phyloP scores from a whole-genome alignment of 2,329 filamentous ascomycete species.

The Clonostachys byssicola region DNA sequence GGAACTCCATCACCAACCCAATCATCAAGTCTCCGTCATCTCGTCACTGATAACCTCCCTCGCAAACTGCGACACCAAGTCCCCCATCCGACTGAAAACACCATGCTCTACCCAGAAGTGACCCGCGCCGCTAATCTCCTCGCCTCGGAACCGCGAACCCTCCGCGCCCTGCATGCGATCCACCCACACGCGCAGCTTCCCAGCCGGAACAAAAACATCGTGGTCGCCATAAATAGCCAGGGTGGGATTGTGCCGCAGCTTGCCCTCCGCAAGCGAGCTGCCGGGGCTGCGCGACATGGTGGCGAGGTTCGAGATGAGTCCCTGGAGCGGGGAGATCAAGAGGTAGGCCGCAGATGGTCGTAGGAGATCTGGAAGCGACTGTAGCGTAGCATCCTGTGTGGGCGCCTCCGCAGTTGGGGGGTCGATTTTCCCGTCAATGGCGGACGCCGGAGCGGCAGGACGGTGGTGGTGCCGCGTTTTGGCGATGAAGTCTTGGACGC shows the following conservation, averaged over 20 bases:
- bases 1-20: too few species aligned
- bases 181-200: constrained; percentile 65
- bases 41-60: constrained; percentile 5
- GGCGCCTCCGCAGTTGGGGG: constrained; percentile 4
- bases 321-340: constrained; percentile 64
- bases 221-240: constrained; percentile 71
- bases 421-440: not conserved
- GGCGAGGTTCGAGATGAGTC: constrained; percentile 54
- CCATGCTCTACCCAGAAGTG: constrained; percentile 61
- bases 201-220: constrained; percentile 68
- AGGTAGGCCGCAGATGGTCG: constrained; percentile 49
- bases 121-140: constrained; percentile 48
- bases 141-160: constrained; percentile 38
- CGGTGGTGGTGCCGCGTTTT: constrained; percentile 21
- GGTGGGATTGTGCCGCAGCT: constrained; percentile 55
- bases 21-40: too few species aligned
- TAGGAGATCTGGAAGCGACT: constrained; percentile 24
- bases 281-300: constrained; percentile 21
- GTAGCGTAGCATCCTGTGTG: constrained; percentile 15
- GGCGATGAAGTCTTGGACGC: constrained; percentile 42
- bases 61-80: constrained; percentile 20
- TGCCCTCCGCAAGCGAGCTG: constrained; percentile 31
- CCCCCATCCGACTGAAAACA: constrained; percentile 29
- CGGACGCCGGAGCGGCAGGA: not conserved
- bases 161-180: constrained; percentile 35